Conservation (phyloP, 176 grass and related monocot genomes). For the Oryza meridionalis region DNA sequence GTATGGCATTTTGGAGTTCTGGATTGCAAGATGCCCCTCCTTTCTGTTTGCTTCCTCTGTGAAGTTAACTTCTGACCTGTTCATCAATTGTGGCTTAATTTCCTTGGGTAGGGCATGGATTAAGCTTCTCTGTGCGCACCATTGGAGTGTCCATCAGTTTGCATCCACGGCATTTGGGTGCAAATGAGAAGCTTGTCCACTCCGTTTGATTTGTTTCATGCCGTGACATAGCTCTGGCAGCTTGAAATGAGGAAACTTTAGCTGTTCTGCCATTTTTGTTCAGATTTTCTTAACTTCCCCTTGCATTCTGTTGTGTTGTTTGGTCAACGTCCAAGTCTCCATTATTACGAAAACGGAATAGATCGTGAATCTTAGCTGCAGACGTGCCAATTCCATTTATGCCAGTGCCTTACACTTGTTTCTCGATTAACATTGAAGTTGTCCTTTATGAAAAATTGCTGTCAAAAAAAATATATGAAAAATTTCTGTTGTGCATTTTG, state of each 20-base stretch:
- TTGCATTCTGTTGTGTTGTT: slow-evolving; percentile 6
- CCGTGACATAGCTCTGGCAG: background rate
- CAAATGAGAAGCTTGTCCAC: background rate
- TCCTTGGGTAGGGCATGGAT: background rate
- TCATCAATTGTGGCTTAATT: background rate
- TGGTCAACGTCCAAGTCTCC: background rate
- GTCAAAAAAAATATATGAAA: background rate
- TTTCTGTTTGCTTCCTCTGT: slow-evolving; percentile 1
- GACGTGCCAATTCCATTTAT: background rate
- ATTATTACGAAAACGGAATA: background rate
- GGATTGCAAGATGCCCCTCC: background rate
- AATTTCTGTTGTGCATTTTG: slow-evolving; percentile 1
- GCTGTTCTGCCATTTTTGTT: background rate
- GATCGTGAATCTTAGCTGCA: background rate
- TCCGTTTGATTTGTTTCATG: background rate
- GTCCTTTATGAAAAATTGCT: background rate
- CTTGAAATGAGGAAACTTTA: background rate
- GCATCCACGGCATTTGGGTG: background rate
- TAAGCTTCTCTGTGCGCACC: background rate
- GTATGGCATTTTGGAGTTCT: background rate
- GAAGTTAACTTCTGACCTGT: background rate
- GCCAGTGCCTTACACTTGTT: background rate
- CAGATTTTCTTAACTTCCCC: background rate
- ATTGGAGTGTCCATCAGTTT: background rate
- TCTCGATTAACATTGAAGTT: background rate